Evolutionary conservation across 2,329 filamentous ascomycete species (phyloP), one percentile per base, ranked within the genome.

Genomic region (Botrytis elliptica): DNA sequence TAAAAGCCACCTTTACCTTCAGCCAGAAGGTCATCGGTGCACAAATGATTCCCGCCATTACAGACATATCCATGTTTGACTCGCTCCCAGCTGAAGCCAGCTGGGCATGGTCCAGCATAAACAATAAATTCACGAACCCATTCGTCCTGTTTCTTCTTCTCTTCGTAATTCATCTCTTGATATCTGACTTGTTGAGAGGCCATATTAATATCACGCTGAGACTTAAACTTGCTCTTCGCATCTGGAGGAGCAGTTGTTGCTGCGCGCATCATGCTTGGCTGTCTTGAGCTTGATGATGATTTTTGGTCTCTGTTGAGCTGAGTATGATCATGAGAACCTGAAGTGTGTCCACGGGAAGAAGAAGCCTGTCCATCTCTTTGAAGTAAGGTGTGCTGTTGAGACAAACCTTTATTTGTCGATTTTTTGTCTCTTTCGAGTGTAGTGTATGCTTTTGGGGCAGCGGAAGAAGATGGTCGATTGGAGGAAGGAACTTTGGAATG

Each of bases 1-100:
- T 68, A 77, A 18, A 75, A 62, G 0, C 77, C 77, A 6, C 77
- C 76, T 52, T 75, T 76, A 3, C 77, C 77, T 70, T 78, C 75
- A 8, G 75, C 75, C 3, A 79, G 16, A 3, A 78, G 62, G 6
- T 73, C 72, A 52, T 79, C 77, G 3, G 75, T 75, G 10, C 77
- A 74, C 12, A 73, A 70, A 44, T 78, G 77, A 36, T 72, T 40
- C 0, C 72, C 71, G 1, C 75, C 77, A 18, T 69, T 59, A 55
- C 78, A 79, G 22, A 72, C 68, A 65, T 79, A 79, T 25, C 77
- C 78, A 16, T 71, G 42, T 2, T 72, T 66, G 5, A 73, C 65
- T 16, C 77, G 52, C 9, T 62, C 62, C 76, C 75, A 78, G 5
- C 33, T 14, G 14, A 72, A 76, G 0, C 71, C 64, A 22, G 70